Evolutionary conservation across 2,329 filamentous ascomycete species (phyloP).

Genomic region (Aspergillus puulaauensis): DNA sequence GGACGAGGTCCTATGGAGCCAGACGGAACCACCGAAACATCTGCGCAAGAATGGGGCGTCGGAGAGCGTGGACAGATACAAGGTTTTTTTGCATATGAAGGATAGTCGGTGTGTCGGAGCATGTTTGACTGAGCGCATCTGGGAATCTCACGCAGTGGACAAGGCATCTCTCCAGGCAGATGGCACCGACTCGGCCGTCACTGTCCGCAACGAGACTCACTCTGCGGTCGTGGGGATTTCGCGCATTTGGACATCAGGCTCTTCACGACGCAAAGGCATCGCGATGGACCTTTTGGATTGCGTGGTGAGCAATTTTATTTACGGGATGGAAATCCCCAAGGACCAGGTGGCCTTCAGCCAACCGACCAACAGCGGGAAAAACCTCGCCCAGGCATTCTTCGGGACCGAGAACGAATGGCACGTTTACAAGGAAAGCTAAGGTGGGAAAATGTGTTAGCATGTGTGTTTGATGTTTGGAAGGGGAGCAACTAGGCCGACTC

Average conservation of each 20-base stretch:
- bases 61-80: slow-evolving; percentile 53
- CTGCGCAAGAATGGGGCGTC: slow-evolving; percentile 31
- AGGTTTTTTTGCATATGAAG: slow-evolving; percentile 61
- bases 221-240: slow-evolving; percentile 61
- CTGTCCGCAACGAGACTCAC: slow-evolving; percentile 42
- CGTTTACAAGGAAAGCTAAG: slow-evolving; percentile 54
- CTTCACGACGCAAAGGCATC: slow-evolving; percentile 57
- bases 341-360: slow-evolving; percentile 63
- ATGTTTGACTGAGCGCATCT: slow-evolving; percentile 62
- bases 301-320: slow-evolving; percentile 56
- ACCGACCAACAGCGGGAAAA: slow-evolving; percentile 62
- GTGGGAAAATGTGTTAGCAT: background rate
- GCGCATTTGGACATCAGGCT: slow-evolving; percentile 63
- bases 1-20: slow-evolving; percentile 59
- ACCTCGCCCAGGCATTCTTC: slow-evolving; percentile 59
- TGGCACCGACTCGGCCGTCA: slow-evolving; percentile 44
- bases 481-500: background rate
- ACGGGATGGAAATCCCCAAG: slow-evolving; percentile 56
- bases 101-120: slow-evolving; percentile 62
- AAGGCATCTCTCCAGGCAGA: slow-evolving; percentile 16
- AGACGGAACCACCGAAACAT: slow-evolving; percentile 41
- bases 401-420: slow-evolving; percentile 56
- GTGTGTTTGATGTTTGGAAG: background rate
- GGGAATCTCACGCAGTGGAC: slow-evolving; percentile 54
- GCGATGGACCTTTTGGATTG: slow-evolving; percentile 58